Conservation (phyloP, 441 rosid genomes). For the Manihot esculenta region DNA sequence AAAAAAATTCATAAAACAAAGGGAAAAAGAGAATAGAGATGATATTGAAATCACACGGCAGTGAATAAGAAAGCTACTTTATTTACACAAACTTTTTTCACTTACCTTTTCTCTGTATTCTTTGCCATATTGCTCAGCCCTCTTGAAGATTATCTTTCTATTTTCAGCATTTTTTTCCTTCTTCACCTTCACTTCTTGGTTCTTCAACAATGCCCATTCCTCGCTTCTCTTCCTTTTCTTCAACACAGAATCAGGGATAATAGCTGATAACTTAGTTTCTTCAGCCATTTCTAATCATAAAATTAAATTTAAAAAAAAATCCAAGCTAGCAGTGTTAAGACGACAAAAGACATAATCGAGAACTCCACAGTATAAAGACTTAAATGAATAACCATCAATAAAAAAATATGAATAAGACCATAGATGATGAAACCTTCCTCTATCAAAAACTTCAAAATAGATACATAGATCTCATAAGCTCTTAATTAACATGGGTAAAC, state of each 20-base stretch:
- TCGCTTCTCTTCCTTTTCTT: no score
- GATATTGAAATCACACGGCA: neutral
- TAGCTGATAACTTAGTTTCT: no score
- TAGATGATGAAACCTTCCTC: no score
- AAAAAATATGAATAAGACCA: neutral
- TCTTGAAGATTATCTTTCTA: no score
- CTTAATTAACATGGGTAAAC: no score
- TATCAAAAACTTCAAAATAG: neutral
- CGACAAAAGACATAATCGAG: neutral
- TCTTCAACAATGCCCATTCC: no score
- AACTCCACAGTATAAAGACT: neutral
- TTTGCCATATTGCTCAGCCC: constrained; percentile 45
- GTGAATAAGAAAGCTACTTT: neutral
- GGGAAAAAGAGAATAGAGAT: neutral
- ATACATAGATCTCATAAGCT: neutral
- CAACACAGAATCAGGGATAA: no score
- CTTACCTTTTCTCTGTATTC: constrained; percentile 51
- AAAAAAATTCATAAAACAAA: neutral
- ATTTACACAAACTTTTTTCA: neutral
- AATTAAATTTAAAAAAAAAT: constrained; percentile 18
- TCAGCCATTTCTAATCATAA: no score
- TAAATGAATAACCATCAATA: neutral
- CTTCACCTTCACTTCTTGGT: no score
- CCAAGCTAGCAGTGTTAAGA: neutral
- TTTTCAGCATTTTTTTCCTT: no score